These are phyloP conservation scores for Chamaenerion angustifolium DNA, from an alignment of 345 rosid species.

Conservation along the genomic window DNA sequence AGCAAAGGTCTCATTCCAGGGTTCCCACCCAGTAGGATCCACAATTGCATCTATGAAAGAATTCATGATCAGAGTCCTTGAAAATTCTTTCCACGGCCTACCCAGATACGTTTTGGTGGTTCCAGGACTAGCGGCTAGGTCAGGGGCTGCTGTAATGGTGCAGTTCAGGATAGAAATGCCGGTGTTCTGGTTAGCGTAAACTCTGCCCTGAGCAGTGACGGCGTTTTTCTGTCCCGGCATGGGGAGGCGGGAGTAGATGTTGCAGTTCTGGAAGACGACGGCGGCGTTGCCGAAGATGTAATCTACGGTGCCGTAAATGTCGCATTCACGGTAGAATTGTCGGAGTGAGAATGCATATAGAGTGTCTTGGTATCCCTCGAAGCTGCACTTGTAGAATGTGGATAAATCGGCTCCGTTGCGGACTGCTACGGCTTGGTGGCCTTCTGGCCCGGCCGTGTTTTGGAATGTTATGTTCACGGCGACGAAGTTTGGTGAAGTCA, in stretches of 20 bases:
- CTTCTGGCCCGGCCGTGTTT: conserved; percentile 76
- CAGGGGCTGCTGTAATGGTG: conserved; percentile 43
- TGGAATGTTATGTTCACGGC: conserved; percentile 70
- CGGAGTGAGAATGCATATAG: conserved; percentile 61
- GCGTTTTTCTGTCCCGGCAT: conserved; percentile 69
- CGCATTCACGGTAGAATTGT: conserved; percentile 81
- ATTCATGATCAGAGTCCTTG: conserved; percentile 60
- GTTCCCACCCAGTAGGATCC: conserved; percentile 65
- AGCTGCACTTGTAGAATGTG: conserved; percentile 66
- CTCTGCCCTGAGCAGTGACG: conserved; percentile 81
- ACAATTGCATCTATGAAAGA: conserved; percentile 33
- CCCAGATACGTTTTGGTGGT: conserved; percentile 54
- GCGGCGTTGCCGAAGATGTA: conserved; percentile 92
- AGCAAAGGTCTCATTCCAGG: conserved; percentile 58
- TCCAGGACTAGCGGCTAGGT: conserved; percentile 33
- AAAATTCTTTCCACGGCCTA: conserved; percentile 85
- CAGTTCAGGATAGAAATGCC: conserved; percentile 68
- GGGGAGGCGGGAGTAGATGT: conserved; percentile 53
- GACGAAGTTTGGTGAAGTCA: conserved; percentile 59
- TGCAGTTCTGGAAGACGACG: conserved; percentile 65
- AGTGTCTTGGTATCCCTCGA: conserved; percentile 84
- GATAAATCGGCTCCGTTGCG: conserved; percentile 69
- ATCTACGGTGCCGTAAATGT: conserved; percentile 79
- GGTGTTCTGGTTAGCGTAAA: conserved; percentile 70
- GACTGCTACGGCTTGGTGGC: conserved; percentile 79